Evolutionary conservation across 495 filamentous ascomycete genomes (phyloP).

Genomic region (Hypoxylon fuscum): DNA sequence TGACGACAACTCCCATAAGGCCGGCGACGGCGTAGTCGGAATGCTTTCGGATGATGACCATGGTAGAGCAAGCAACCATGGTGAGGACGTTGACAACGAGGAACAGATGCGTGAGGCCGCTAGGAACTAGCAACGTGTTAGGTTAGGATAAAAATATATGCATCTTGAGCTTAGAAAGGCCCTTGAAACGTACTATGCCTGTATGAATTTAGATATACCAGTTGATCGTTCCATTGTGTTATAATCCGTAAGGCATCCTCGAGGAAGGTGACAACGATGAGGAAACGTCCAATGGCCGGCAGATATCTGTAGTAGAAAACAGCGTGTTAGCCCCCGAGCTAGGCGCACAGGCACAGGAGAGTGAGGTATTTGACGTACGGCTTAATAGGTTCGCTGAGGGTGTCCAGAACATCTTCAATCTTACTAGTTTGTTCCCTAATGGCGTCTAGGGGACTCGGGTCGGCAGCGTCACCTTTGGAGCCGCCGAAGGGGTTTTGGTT

Average conservation of each 20-base stretch:
- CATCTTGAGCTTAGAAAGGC: constrained; percentile 14
- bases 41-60: constrained; percentile 91
- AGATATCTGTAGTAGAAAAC: constrained; percentile 75
- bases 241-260: constrained; percentile 96
- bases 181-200: constrained; percentile 77
- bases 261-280: constrained; percentile 98
- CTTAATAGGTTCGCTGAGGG: constrained; percentile 87
- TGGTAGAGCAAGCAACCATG: constrained; percentile 81
- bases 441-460: constrained; percentile 87
- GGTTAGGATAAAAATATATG: constrained; percentile 1
- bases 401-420: constrained; percentile 95
- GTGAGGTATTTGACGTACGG: constrained; percentile 73
- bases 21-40: constrained; percentile 91
- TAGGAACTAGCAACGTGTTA: constrained; percentile 70
- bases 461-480: constrained; percentile 65
- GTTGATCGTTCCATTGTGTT: constrained; percentile 97
- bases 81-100: constrained; percentile 88
- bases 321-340: constrained; percentile 35
- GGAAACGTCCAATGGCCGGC: constrained; percentile 92
- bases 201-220: constrained; percentile 91
- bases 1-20: constrained; percentile 88
- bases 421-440: constrained; percentile 96
- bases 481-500: constrained; percentile 75
- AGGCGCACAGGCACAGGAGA: neutral
- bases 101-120: constrained; percentile 92